These are phyloP conservation scores for Diacronema lutheri DNA, from an alignment of 78 protist genomes.

Conservation along the genomic window DNA sequence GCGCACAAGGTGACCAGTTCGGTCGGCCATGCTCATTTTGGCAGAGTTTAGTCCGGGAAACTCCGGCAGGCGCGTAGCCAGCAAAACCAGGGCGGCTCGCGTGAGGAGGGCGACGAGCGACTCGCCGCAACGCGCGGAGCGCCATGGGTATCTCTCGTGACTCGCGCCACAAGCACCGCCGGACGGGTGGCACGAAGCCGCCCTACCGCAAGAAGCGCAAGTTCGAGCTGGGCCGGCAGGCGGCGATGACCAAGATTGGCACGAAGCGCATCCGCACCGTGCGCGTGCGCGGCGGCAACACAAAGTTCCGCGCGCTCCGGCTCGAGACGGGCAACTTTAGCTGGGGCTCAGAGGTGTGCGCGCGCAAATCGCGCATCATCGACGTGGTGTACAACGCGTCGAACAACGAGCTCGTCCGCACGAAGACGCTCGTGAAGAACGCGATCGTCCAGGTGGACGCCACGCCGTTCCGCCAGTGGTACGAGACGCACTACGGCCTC, in stretches of 20 bases:
- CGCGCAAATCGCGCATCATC: conserved; percentile 75
- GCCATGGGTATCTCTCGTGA: conserved; percentile 76
- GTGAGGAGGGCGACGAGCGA: not conserved
- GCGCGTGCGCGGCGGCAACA: conserved; percentile 95
- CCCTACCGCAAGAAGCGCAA: conserved; percentile 86
- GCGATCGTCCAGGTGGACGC: conserved; percentile 89
- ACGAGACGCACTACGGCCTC: conserved; percentile 91
- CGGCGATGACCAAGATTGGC: conserved; percentile 94
- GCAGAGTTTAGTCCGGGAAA: too few relatives aligned
- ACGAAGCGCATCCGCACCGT: conserved; percentile 75
- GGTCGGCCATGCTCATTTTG: too few relatives aligned
- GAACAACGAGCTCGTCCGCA: conserved; percentile 98
- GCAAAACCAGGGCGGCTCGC: too few relatives aligned
- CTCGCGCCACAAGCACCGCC: conserved; percentile 84
- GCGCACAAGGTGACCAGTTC: too few relatives aligned
- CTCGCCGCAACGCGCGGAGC: too few relatives aligned
- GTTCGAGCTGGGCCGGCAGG: conserved; percentile 92
- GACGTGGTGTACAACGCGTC: conserved; percentile 98
- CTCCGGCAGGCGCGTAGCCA: too few relatives aligned
- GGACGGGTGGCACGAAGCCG: conserved; percentile 80
- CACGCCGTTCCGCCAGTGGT: conserved; percentile 97
- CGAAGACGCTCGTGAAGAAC: conserved; percentile 98
- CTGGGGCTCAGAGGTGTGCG: conserved; percentile 67
- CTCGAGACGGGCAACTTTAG: conserved; percentile 97
- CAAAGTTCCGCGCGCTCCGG: conserved; percentile 97